These are phyloP conservation scores for Fomitiporia mediterranea DNA, from an alignment of 1,284 basidiomycete genomes.

Conservation along the genomic window DNA sequence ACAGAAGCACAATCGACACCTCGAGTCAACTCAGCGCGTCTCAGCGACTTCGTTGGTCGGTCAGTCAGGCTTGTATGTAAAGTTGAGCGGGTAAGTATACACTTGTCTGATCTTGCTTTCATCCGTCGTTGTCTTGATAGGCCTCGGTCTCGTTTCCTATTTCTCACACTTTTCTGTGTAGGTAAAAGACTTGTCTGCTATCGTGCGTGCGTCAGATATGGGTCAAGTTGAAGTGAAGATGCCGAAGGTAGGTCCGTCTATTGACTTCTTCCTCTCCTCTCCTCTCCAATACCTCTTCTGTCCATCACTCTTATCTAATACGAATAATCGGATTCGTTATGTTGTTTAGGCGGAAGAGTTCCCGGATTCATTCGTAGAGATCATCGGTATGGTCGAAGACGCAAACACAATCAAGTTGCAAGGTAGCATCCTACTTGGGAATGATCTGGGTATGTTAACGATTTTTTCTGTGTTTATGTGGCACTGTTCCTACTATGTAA, in stretches of 20 bases:
- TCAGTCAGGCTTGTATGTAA: slow-evolving; percentile 73
- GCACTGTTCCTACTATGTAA: no score
- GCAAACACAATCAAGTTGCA: slow-evolving; percentile 60
- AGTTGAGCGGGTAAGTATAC: slow-evolving; percentile 49
- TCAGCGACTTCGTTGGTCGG: slow-evolving; percentile 50
- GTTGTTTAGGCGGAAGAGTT: slow-evolving; percentile 43
- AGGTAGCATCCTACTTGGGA: slow-evolving; percentile 57
- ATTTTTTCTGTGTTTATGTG: background rate
- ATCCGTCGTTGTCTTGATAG: background rate
- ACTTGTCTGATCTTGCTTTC: slow-evolving; percentile 1
- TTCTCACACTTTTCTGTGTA: slow-evolving; percentile 25
- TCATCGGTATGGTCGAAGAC: slow-evolving; percentile 67
- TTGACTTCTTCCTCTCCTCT: slow-evolving; percentile 15
- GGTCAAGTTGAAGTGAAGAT: slow-evolving; percentile 62
- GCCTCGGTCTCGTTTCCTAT: background rate
- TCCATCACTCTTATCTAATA: background rate
- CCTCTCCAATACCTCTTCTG: background rate
- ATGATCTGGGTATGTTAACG: slow-evolving; percentile 55
- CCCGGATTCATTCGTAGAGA: slow-evolving; percentile 60
- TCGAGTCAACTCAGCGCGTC: slow-evolving; percentile 62
- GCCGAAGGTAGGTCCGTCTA: slow-evolving; percentile 37
- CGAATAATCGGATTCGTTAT: background rate
- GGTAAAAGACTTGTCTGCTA: slow-evolving; percentile 52
- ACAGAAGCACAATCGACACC: slow-evolving; percentile 27
- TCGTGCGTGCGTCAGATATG: slow-evolving; percentile 69